phyloP scores from a whole-genome alignment of 768 basidiomycete species.

The Saitozyma podzolica region DNA sequence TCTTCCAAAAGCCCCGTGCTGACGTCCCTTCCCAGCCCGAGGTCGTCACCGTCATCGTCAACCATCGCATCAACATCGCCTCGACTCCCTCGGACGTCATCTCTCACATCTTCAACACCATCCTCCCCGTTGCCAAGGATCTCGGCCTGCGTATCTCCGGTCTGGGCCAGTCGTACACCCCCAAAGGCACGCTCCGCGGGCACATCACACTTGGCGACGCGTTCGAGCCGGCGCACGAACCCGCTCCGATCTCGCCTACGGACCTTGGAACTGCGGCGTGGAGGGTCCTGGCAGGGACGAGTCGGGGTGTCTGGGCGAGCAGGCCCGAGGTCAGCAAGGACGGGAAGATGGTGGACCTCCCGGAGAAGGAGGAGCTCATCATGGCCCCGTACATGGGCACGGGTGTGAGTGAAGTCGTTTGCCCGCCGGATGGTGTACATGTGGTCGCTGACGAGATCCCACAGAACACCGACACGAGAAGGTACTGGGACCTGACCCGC shows the following conservation, averaged over 20 bases:
- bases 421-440: neutral
- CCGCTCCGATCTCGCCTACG: constrained; percentile 19
- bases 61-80: constrained; percentile 11
- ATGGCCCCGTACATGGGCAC: constrained; percentile 43
- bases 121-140: constrained; percentile 12
- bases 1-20: neutral
- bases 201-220: constrained; percentile 1
- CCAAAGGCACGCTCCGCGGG: neutral
- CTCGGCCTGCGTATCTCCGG: constrained; percentile 2
- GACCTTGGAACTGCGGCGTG: constrained; percentile 8
- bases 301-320: constrained; percentile 21
- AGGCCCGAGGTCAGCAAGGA: constrained; percentile 18
- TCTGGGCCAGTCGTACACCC: neutral
- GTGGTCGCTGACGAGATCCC: neutral
- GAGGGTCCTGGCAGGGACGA: constrained; percentile 16
- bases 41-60: constrained; percentile 17
- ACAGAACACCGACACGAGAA: constrained; percentile 44
- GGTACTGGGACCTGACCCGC: constrained; percentile 41
- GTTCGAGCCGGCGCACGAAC: constrained; percentile 9
- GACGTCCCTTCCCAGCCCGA: constrained; percentile 26
- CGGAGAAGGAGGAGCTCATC: constrained; percentile 21
- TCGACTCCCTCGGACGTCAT: constrained; percentile 26
- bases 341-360: constrained; percentile 25
- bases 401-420: constrained; percentile 11
- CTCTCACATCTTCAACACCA: constrained; percentile 20